Evolutionary conservation across 192 early-diverging fungal species (phyloP).

Genomic region (Bifiguratus adelaidae): DNA sequence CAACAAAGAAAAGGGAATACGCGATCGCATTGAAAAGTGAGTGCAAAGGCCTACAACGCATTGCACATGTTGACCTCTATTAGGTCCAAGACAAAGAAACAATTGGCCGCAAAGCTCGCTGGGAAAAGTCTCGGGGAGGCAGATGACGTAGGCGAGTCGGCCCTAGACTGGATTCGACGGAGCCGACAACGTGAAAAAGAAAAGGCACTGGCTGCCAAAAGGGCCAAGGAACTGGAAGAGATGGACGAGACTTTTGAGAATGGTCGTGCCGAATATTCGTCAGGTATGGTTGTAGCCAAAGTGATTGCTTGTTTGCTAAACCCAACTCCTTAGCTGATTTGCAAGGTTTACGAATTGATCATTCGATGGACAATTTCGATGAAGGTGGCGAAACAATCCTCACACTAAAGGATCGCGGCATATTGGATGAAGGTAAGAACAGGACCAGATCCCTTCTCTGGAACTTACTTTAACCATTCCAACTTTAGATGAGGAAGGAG

Average conservation of each 20-base stretch:
- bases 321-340: constrained; percentile 33
- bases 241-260: constrained; percentile 22
- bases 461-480: constrained; percentile 7
- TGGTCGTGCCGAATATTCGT: constrained; percentile 12
- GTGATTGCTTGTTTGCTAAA: neutral
- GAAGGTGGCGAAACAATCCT: constrained; percentile 69
- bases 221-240: constrained; percentile 24
- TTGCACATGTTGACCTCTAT: neutral
- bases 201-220: constrained; percentile 27
- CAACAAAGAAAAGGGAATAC: constrained; percentile 32
- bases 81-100: constrained; percentile 34
- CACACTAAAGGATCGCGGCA: constrained; percentile 73
- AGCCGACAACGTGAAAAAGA: constrained; percentile 40
- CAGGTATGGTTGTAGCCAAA: constrained; percentile 1
- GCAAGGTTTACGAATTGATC: constrained; percentile 63
- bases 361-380: constrained; percentile 54
- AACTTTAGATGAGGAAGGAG: constrained; percentile 37
- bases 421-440: constrained; percentile 40
- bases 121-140: constrained; percentile 55
- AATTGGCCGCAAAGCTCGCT: constrained; percentile 36
- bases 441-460: too few relatives aligned
- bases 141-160: constrained; percentile 45
- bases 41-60: neutral
- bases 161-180: constrained; percentile 60
- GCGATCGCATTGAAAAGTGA: constrained; percentile 42